Evolutionary conservation across 257 asterid species (phyloP).

Genomic region (Fraxinus anomala): DNA sequence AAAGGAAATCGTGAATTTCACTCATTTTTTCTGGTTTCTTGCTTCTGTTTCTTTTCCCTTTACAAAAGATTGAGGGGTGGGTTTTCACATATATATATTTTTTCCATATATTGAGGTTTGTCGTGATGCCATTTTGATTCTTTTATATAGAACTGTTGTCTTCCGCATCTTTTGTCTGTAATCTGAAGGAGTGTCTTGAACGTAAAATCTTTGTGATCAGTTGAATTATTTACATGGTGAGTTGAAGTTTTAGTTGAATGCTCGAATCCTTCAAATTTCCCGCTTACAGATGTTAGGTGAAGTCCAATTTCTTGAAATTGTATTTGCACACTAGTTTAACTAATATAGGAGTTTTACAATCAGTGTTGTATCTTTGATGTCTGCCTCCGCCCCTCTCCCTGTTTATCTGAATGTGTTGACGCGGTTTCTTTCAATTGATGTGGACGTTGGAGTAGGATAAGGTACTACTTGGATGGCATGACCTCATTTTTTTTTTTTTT

Average conservation of each 20-base stretch:
- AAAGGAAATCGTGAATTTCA: not conserved
- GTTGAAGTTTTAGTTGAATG: not conserved
- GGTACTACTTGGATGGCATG: no score
- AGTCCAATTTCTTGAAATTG: not conserved
- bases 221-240: not conserved
- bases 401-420: no score
- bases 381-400: no score
- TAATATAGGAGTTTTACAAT: not conserved
- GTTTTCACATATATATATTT: constrained; percentile 11
- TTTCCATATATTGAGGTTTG: constrained; percentile 11
- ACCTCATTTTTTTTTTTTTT: no score
- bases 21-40: constrained; percentile 20
- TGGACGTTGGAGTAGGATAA: no score
- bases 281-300: not conserved
- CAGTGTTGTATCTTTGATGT: not conserved
- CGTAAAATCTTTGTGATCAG: not conserved
- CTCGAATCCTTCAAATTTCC: not conserved
- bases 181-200: not conserved
- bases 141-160: constrained; percentile 26
- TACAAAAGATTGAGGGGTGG: constrained; percentile 29
- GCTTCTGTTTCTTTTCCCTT: constrained; percentile 23
- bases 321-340: not conserved
- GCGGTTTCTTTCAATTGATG: no score
- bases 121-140: constrained; percentile 5
- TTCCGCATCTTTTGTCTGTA: constrained; percentile 16